Percentiles rank a stretch among this genome's conserved stretches.
Evolutionary conservation across 1,284 basidiomycete species (phyloP).

Genomic region (Tetrapyrgos nigripes): DNA sequence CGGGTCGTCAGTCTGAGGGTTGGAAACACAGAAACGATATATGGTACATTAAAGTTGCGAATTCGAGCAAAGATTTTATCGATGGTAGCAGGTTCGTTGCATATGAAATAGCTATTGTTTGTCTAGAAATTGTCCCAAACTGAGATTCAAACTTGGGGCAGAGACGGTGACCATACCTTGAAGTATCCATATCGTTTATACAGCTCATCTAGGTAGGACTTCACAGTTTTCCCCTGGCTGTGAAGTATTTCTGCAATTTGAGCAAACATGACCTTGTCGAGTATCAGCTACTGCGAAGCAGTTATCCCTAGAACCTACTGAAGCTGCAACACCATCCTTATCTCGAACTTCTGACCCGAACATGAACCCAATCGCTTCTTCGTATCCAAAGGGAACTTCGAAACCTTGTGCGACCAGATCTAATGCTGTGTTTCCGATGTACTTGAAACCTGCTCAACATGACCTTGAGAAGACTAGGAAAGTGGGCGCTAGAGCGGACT

Average conservation of each 20-base stretch:
- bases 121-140: too few relatives aligned
- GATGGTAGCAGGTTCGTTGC: slow-evolving; percentile 65
- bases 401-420: slow-evolving; percentile 69
- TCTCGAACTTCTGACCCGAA: slow-evolving; percentile 79
- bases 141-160: too few relatives aligned
- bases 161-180: too few relatives aligned
- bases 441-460: slow-evolving; percentile 71
- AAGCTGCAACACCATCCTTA: slow-evolving; percentile 84
- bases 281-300: not conserved
- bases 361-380: slow-evolving; percentile 91
- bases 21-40: slow-evolving; percentile 15
- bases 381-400: slow-evolving; percentile 83
- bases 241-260: slow-evolving; percentile 64
- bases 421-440: slow-evolving; percentile 82
- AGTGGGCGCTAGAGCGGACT: slow-evolving; percentile 14
- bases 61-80: slow-evolving; percentile 72
- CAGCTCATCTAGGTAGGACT: slow-evolving; percentile 63
- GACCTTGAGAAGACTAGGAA: not conserved
- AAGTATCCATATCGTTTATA: slow-evolving; percentile 72
- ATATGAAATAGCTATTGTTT: slow-evolving; percentile 84
- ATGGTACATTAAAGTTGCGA: slow-evolving; percentile 58
- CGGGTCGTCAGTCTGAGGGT: not conserved
- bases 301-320: slow-evolving; percentile 59
- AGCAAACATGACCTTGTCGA: slow-evolving; percentile 65
- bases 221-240: slow-evolving; percentile 57